These are phyloP conservation scores for Aspergillus campestris DNA, from an alignment of 495 filamentous ascomycete genomes.

Conservation along the genomic window DNA sequence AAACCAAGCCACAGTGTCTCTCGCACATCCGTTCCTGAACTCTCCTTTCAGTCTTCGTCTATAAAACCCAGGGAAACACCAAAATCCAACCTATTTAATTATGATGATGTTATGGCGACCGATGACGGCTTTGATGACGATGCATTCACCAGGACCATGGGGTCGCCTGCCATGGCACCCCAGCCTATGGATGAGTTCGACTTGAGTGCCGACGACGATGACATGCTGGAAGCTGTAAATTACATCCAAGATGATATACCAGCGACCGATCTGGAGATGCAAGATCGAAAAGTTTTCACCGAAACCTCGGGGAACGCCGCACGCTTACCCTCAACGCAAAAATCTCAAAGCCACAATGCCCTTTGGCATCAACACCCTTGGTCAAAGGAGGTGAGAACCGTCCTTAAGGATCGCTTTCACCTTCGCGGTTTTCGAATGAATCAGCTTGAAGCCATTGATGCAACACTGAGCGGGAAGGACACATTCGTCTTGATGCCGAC, in stretches of 20 bases:
- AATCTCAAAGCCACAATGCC: constrained; percentile 25
- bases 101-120: constrained; percentile 11
- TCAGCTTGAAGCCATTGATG: constrained; percentile 92
- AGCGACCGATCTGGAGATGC: constrained; percentile 13
- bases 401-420: constrained; percentile 69
- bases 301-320: constrained; percentile 47
- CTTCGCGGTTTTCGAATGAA: constrained; percentile 81
- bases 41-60: not conserved
- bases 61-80: constrained; percentile 3
- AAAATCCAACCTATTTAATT: constrained; percentile 6
- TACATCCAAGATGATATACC: constrained; percentile 42
- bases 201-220: constrained; percentile 58
- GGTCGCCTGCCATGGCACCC: constrained; percentile 21
- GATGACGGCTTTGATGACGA: constrained; percentile 29
- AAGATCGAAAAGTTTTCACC: constrained; percentile 39
- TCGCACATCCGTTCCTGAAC: no score
- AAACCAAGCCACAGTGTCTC: no score
- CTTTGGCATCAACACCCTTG: constrained; percentile 51
- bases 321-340: constrained; percentile 23
- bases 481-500: constrained; percentile 96
- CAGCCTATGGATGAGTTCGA: constrained; percentile 52
- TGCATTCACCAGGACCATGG: constrained; percentile 41
- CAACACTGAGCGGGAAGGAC: constrained; percentile 78
- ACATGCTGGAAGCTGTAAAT: constrained; percentile 55
- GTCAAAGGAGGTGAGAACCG: constrained; percentile 76